Percentiles rank a stretch among this genome's conserved stretches.
These are phyloP conservation scores for Rauvolfia tetraphylla DNA, from an alignment of 257 asterid species.

Conservation along the genomic window DNA sequence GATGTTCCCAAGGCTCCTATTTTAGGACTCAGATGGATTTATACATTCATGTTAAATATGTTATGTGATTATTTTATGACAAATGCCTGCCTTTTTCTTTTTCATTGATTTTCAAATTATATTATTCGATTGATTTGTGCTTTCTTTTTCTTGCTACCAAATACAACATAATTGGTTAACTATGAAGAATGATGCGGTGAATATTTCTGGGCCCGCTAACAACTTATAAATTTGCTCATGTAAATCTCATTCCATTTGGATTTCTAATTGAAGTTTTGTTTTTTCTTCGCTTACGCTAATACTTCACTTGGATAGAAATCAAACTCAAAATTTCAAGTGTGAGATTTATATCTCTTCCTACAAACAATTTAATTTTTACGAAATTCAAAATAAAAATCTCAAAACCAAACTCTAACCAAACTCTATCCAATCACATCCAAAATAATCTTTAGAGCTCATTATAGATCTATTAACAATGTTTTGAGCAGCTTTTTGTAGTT, in stretches of 20 bases:
- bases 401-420: too few relatives aligned
- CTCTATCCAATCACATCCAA: too few relatives aligned
- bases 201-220: neutral
- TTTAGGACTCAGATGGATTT: neutral
- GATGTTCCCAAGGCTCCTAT: neutral
- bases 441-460: neutral
- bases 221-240: neutral
- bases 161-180: neutral
- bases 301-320: too few relatives aligned
- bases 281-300: too few relatives aligned
- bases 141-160: too few relatives aligned
- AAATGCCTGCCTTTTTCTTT: neutral
- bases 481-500: neutral
- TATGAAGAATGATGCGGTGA: constrained; percentile 15
- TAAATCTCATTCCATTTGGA: neutral
- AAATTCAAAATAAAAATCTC: too few relatives aligned
- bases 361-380: too few relatives aligned
- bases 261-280: neutral
- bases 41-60: neutral
- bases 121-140: neutral
- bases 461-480: neutral
- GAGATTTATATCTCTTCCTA: too few relatives aligned
- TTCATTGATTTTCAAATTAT: neutral
- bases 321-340: too few relatives aligned
- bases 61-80: neutral